Evolutionary conservation across 2,329 filamentous ascomycete genomes (phyloP).

Genomic region (Lithohypha guttulata): DNA sequence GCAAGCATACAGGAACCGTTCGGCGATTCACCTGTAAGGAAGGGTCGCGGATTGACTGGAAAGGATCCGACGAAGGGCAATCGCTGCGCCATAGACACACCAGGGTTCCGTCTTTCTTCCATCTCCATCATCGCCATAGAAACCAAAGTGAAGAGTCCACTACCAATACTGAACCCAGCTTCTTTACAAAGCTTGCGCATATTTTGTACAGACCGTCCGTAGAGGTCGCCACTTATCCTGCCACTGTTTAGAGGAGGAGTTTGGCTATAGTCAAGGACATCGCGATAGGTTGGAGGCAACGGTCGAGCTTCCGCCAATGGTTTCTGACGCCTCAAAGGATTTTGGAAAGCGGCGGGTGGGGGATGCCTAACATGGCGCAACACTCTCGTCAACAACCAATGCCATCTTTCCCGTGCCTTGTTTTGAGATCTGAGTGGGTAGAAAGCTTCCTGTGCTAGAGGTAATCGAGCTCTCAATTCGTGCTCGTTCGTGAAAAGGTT

Average conservation of each 20-base stretch:
- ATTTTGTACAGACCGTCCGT: slow-evolving; percentile 9
- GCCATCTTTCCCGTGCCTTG: slow-evolving; percentile 15
- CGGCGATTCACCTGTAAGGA: slow-evolving; percentile 11
- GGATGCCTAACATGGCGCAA: slow-evolving; percentile 15
- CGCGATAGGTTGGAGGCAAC: slow-evolving; percentile 11
- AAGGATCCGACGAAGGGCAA: slow-evolving; percentile 20
- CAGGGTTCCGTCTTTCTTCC: slow-evolving; percentile 15
- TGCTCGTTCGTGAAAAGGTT: slow-evolving; percentile 4
- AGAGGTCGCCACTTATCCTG: slow-evolving; percentile 10
- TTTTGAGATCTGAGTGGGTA: slow-evolving; percentile 15
- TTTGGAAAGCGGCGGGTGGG: slow-evolving; percentile 18
- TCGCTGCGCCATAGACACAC: slow-evolving; percentile 10
- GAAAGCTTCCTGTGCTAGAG: slow-evolving; percentile 18
- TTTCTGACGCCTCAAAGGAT: slow-evolving; percentile 13
- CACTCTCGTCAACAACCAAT: slow-evolving; percentile 17
- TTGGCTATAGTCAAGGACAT: slow-evolving; percentile 14
- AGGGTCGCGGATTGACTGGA: slow-evolving; percentile 19
- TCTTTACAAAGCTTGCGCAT: slow-evolving; percentile 15
- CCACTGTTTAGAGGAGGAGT: slow-evolving; percentile 16
- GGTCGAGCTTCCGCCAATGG: slow-evolving; percentile 4
- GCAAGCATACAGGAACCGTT: slow-evolving; percentile 19
- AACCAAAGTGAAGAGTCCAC: slow-evolving; percentile 18
- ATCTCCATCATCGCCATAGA: slow-evolving; percentile 20
- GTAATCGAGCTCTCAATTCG: slow-evolving; percentile 10
- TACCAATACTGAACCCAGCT: slow-evolving; percentile 16